phyloP scores from a whole-genome alignment of 768 basidiomycete genomes.

The Pulveroboletus frians region DNA sequence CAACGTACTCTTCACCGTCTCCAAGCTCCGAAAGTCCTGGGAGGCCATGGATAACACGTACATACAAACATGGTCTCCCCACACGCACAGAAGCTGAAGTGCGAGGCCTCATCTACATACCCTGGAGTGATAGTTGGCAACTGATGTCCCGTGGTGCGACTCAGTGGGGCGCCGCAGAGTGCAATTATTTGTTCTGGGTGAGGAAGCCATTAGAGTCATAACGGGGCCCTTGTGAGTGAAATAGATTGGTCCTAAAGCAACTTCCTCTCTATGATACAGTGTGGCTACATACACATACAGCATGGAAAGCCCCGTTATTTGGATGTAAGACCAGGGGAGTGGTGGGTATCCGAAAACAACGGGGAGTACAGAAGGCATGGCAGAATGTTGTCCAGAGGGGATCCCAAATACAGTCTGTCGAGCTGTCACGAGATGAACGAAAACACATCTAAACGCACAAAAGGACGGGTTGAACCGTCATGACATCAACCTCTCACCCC shows the following conservation, averaged over 20 bases:
- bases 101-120: constrained; percentile 74
- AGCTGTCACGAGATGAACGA: not conserved
- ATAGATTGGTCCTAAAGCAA: not conserved
- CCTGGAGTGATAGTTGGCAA: constrained; percentile 63
- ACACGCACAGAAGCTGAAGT: constrained; percentile 69
- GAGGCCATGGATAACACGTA: constrained; percentile 57
- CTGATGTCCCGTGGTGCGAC: constrained; percentile 56
- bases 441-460: not conserved
- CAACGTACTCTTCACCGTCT: constrained; percentile 40
- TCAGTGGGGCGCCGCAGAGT: constrained; percentile 44
- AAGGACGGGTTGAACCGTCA: constrained; percentile 25
- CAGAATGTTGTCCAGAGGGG: not conserved
- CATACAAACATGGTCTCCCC: constrained; percentile 44
- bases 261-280: constrained; percentile 16
- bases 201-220: constrained; percentile 47
- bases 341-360: not conserved
- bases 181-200: constrained; percentile 88
- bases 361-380: not conserved
- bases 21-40: constrained; percentile 1
- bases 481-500: constrained; percentile 76
- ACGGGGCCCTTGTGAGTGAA: not conserved
- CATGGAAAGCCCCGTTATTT: not conserved
- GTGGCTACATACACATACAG: constrained; percentile 11
- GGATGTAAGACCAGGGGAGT: not conserved
- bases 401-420: not conserved